Evolutionary conservation across 2,329 filamentous ascomycete genomes (phyloP).

Genomic region (Ceratocystis colombiana): DNA sequence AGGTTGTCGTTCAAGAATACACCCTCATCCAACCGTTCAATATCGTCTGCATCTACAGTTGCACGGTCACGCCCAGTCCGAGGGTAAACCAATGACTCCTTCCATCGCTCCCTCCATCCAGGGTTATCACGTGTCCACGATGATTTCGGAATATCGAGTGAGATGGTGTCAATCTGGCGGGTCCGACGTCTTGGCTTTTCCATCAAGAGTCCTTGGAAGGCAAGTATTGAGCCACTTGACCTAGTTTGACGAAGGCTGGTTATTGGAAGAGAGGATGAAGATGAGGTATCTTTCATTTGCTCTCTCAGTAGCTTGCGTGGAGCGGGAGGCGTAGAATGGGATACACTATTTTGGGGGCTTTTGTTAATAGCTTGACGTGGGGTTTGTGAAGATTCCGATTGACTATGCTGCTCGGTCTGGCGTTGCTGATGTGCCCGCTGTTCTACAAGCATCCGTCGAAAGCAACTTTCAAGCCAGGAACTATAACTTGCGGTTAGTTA

Average conservation of each 20-base stretch:
- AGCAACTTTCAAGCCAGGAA: neutral
- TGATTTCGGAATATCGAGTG: conserved; percentile 1
- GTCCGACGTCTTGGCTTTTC: conserved; percentile 12
- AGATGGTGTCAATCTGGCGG: conserved; percentile 6
- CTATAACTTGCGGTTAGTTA: neutral
- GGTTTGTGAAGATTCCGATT: neutral
- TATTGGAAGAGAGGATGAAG: neutral
- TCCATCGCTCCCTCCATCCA: conserved; percentile 45
- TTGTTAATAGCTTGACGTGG: neutral
- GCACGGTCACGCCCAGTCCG: conserved; percentile 49
- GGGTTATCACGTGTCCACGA: conserved; percentile 44
- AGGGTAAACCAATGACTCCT: conserved; percentile 53
- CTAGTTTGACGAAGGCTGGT: conserved; percentile 16
- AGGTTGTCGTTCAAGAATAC: conserved; percentile 89
- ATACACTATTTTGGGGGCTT: neutral
- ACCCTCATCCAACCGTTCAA: conserved; percentile 67
- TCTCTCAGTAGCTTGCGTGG: neutral
- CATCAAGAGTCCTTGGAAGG: conserved; percentile 8
- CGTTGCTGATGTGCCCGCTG: neutral
- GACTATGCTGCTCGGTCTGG: neutral
- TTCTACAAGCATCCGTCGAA: neutral
- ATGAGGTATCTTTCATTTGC: neutral
- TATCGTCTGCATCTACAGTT: conserved; percentile 60
- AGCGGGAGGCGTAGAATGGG: neutral
- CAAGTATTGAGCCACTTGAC: conserved; percentile 16